phyloP scores from a whole-genome alignment of 1,139 yeast genomes.

The Meyerozyma athensensis region DNA sequence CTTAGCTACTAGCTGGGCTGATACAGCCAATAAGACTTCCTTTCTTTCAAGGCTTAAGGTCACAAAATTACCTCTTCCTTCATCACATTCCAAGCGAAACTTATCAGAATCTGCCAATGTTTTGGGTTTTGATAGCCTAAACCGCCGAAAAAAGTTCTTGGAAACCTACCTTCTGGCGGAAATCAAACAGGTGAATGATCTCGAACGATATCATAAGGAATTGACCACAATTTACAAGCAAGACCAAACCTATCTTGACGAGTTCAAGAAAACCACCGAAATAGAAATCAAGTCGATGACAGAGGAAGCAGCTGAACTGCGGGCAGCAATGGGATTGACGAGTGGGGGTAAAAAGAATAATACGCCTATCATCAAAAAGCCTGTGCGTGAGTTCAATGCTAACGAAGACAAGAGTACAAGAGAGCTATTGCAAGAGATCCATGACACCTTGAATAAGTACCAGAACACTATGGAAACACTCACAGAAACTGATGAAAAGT shows the following conservation, averaged over 20 bases:
- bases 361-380: too few relatives aligned
- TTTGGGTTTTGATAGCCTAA: constrained; percentile 29
- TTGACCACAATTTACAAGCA: constrained; percentile 22
- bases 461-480: neutral
- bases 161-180: constrained; percentile 43
- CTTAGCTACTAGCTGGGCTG: constrained; percentile 30
- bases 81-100: constrained; percentile 14
- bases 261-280: constrained; percentile 8
- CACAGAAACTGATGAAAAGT: neutral
- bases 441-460: neutral
- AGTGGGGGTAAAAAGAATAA: too few relatives aligned
- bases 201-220: constrained; percentile 24
- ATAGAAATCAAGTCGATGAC: neutral
- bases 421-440: neutral
- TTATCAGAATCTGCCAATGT: constrained; percentile 19
- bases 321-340: neutral
- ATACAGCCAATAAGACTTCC: constrained; percentile 20
- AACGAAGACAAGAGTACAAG: neutral
- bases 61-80: constrained; percentile 33
- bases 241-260: constrained; percentile 31
- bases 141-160: constrained; percentile 25
- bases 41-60: constrained; percentile 27
- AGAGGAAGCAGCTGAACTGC: neutral
- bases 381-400: neutral
- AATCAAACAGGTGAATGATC: constrained; percentile 32